A percentile compares a stretch with the other conserved stretches of the same genome.
phyloP scores from a whole-genome alignment of 768 basidiomycete species.

The Pulveroboletus ravenelii region DNA sequence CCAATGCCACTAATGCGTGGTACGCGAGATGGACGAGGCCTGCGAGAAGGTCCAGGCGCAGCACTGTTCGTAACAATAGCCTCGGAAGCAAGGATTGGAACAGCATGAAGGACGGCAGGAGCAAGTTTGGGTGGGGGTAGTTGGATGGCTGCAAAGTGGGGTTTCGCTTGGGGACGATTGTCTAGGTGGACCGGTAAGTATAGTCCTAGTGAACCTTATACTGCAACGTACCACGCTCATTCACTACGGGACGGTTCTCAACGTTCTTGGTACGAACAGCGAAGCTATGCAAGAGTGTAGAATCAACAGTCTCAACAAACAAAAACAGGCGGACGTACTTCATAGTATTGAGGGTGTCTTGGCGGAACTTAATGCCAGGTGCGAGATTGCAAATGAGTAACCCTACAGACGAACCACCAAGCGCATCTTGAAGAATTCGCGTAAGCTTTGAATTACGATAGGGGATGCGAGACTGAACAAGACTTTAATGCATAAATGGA shows the following conservation, averaged over 20 bases:
- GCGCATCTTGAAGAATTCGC: slow-evolving; percentile 83
- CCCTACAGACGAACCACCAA: slow-evolving; percentile 76
- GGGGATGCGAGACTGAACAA: slow-evolving; percentile 64
- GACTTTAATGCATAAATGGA: slow-evolving; percentile 4
- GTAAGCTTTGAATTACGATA: slow-evolving; percentile 90
- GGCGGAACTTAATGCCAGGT: slow-evolving; percentile 74
- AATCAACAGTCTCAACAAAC: neutral
- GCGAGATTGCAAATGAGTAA: slow-evolving; percentile 85
- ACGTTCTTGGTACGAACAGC: slow-evolving; percentile 82
- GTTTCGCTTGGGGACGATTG: slow-evolving; percentile 52
- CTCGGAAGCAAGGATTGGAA: slow-evolving; percentile 27
- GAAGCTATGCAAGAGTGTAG: slow-evolving; percentile 45
- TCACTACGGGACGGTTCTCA: slow-evolving; percentile 76
- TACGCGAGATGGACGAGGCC: slow-evolving; percentile 31
- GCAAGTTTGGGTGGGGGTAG: slow-evolving; percentile 43
- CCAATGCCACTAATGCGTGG: slow-evolving; percentile 31
- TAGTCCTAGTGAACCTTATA: neutral
- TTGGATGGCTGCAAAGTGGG: slow-evolving; percentile 61
- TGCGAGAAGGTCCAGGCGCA: slow-evolving; percentile 16
- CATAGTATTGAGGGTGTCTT: slow-evolving; percentile 88
- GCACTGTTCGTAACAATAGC: slow-evolving; percentile 5
- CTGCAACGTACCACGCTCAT: slow-evolving; percentile 58
- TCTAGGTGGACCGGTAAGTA: slow-evolving; percentile 34
- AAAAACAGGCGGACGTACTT: slow-evolving; percentile 47
- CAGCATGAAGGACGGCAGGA: slow-evolving; percentile 42